Base-by-base conservation (phyloP, 176 grass and related monocot species). In the Paspalum vaginatum region DNA sequence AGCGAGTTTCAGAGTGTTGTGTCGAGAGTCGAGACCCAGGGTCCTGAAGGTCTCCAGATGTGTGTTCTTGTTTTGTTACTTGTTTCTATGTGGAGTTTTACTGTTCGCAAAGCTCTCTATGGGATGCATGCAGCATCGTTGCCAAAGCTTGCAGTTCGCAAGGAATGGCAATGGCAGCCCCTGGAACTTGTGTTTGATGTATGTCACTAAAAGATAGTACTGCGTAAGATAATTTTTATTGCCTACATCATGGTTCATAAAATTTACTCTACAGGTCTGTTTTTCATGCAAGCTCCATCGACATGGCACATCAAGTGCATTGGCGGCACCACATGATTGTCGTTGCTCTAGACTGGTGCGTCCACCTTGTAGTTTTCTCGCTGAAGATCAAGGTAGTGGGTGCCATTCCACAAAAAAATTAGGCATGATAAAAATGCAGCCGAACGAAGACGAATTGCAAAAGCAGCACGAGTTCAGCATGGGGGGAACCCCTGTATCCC, bases 1-100 rank as follows among this genome's bases (percentile, higher is more conserved):
- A 55, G 40, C 12, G 40, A 72, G 55, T 27, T 79, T 22, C 50
- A 83, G 75, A 57, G 46, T 85, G 20, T 80, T 48, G 20, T 8
- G 9, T 4, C 8, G 52, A 21, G 20, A n/a, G 4, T 3, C n/a
- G 18, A 24, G 38, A 69, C 43, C 6, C 16, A 13, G 11, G 53
- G 20, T 4, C 27, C 8, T 63, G 25, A 39, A 51, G 11, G 18
- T 26, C 45, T 53, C 13, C 54, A 62, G 7, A 41, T 58, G 47
- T 72, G 76, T 60, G 18, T 85, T 72, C 67, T 14, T 44, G 7
- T 84, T 27, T 22, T 59, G 2, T 61, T 38, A 65, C 46, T 26
- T 61, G 20, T 51, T 60, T 18, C 5, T 49, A 12, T 49, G 57
- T 69, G n/a, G 43, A 48, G 8, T 50, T 41, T 17, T n/a, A 0